These are phyloP conservation scores for Penicillium coprophilum DNA, from an alignment of 495 filamentous ascomycete species.

Conservation along the genomic window DNA sequence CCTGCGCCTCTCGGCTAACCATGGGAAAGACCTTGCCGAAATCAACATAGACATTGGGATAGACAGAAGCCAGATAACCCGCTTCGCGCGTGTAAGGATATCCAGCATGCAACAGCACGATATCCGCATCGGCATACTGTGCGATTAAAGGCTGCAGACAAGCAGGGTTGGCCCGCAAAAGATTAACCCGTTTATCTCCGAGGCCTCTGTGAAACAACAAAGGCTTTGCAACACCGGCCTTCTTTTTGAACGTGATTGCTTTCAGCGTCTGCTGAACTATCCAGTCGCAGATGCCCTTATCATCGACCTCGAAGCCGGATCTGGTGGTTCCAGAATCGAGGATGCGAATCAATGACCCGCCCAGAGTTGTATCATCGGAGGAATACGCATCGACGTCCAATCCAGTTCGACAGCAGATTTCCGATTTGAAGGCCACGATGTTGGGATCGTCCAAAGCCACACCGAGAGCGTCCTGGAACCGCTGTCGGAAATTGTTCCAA, in stretches of 20 bases:
- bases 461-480: constrained; percentile 51
- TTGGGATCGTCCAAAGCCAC: constrained; percentile 58
- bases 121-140: constrained; percentile 63
- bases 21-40: constrained; percentile 85
- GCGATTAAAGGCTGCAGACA: constrained; percentile 74
- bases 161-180: constrained; percentile 70
- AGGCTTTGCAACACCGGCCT: constrained; percentile 56
- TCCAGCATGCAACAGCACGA: constrained; percentile 79
- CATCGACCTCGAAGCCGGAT: constrained; percentile 54
- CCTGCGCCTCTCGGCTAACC: constrained; percentile 77
- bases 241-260: constrained; percentile 22
- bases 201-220: constrained; percentile 87
- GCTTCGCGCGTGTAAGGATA: constrained; percentile 85
- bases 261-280: constrained; percentile 57
- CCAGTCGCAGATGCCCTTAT: constrained; percentile 63
- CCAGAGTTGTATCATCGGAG: constrained; percentile 30
- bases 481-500: constrained; percentile 41
- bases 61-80: constrained; percentile 77
- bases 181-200: constrained; percentile 77
- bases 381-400: constrained; percentile 48
- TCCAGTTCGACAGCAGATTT: constrained; percentile 82
- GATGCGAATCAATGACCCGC: constrained; percentile 35
- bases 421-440: constrained; percentile 82
- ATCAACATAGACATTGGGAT: constrained; percentile 82
- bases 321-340: constrained; percentile 22